A percentile compares a stretch with the other conserved stretches of the same genome.
phyloP scores from a whole-genome alignment of 2,329 filamentous ascomycete species.

The Plenodomus lindquistii region DNA sequence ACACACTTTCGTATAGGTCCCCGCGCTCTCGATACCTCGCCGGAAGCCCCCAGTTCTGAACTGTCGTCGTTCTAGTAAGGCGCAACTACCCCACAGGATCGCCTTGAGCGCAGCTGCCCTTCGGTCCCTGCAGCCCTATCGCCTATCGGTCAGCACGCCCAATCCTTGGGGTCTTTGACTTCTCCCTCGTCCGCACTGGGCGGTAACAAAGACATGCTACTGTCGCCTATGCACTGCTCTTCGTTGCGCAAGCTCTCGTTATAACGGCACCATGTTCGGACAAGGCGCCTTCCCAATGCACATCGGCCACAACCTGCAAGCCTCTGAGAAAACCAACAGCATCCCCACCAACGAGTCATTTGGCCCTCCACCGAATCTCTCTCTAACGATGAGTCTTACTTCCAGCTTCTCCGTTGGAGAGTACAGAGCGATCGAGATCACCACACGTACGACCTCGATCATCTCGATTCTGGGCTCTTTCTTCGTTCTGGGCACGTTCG shows the following conservation, averaged over 20 bases:
- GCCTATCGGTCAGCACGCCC: neutral
- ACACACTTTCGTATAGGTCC: no score
- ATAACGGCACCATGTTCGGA: neutral
- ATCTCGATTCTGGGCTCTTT: conserved; percentile 72
- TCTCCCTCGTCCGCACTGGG: neutral
- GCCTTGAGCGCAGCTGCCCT: neutral
- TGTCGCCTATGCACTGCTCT: neutral
- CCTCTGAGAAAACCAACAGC: neutral
- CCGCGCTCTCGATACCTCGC: no score
- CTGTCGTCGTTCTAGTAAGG: neutral
- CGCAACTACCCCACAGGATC: neutral
- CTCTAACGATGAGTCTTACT: conserved; percentile 11
- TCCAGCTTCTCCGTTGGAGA: conserved; percentile 11
- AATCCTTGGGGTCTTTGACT: neutral
- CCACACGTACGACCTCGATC: conserved; percentile 71
- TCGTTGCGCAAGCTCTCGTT: neutral
- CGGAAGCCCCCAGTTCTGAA: no score
- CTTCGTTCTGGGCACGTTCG: conserved; percentile 74
- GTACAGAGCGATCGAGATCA: conserved; percentile 56
- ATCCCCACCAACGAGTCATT: neutral
- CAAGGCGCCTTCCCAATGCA: neutral
- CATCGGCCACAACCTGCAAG: neutral
- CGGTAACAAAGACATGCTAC: neutral
- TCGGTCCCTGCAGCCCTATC: conserved; percentile 5
- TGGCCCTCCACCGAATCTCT: neutral